Evolutionary conservation across 495 filamentous ascomycete species (phyloP).

Genomic region (Penicillium nucicola): DNA sequence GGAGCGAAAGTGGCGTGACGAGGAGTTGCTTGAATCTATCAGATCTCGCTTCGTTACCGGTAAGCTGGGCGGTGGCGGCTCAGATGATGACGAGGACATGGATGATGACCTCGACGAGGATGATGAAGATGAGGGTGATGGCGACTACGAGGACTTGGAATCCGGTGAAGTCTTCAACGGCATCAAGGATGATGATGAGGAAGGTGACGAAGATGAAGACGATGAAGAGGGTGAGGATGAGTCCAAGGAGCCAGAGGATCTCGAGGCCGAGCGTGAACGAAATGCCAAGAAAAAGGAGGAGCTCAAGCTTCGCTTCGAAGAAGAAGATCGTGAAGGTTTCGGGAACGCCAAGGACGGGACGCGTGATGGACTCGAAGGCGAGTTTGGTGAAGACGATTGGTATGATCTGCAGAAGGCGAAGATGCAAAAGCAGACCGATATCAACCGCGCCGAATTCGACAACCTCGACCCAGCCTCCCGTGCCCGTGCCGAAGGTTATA

Average conservation of each 20-base stretch:
- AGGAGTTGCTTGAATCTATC: conserved; percentile 72
- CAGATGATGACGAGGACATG: conserved; percentile 44
- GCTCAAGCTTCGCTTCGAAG: conserved; percentile 88
- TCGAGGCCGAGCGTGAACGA: conserved; percentile 83
- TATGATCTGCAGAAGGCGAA: conserved; percentile 94
- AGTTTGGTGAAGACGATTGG: conserved; percentile 98
- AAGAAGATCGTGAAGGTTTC: conserved; percentile 93
- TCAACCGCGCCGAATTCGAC: conserved; percentile 92
- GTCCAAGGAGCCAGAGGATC: conserved; percentile 36
- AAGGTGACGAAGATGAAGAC: conserved; percentile 28
- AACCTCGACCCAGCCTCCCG: conserved; percentile 76
- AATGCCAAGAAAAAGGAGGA: conserved; percentile 94
- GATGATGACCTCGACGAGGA: conserved; percentile 38
- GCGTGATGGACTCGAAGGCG: conserved; percentile 56
- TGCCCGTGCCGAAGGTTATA: conserved; percentile 80
- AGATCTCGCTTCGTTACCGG: conserved; percentile 70
- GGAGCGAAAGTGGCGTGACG: conserved; percentile 79
- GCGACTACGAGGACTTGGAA: conserved; percentile 87
- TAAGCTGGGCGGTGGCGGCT: conserved; percentile 48
- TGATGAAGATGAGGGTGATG: conserved; percentile 74
- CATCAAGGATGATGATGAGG: conserved; percentile 34
- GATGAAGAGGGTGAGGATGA: conserved; percentile 24
- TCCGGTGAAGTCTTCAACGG: conserved; percentile 59
- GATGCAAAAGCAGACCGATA: conserved; percentile 88
- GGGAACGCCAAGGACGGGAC: conserved; percentile 77